Base-by-base conservation (phyloP, 192 early-diverging fungal genomes). In the Coemansia sp. region DNA sequence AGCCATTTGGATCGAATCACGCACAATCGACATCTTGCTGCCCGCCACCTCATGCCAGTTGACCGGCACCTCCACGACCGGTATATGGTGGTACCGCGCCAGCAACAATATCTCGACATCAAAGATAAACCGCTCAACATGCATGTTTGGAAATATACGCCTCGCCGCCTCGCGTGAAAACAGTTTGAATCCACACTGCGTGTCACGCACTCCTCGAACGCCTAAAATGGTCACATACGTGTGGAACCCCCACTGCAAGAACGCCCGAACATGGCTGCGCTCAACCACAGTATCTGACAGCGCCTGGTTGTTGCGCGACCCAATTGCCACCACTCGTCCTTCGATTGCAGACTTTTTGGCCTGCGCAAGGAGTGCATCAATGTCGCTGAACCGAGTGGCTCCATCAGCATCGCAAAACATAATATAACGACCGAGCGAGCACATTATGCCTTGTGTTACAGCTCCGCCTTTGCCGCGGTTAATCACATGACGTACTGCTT, bases 141-240 rank as follows among this genome's bases (percentile, higher is more conserved):
- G 96, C 91, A 97, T 93, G 68, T 87, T 87, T 19, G 89, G 85
- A 63, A 95, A 94, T 39, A 98, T 89, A 29, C 71, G 66, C 45
- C 82, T 82, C 1, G 90, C 94, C 0, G 94, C 85, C 20, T 74
- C 68, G 16, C 96, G 87, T 0, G 91, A 90, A 59, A 97, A 88
- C 24, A 98, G 79, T 71, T 98, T 98, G 85, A 98, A 98, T 5
- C 96, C 96, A 73, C 96, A 98, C 71, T 98, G 96, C 11, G 96
- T 98, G 68, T 98, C 96, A 24, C 89, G 87, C 66, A 98, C 92
- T 2, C 85, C 85, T 19, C 89, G 82, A 59, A 96, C 92, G 2
- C 94, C 96, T 54, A 98, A 76, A 11, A 96, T 64, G 57, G 89
- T 89, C 47, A 98, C 87, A 66, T 94, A 75, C 35, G 89, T 87